Base-by-base conservation (phyloP, 1,139 yeast species). In the Tardiomyces depauwii region DNA sequence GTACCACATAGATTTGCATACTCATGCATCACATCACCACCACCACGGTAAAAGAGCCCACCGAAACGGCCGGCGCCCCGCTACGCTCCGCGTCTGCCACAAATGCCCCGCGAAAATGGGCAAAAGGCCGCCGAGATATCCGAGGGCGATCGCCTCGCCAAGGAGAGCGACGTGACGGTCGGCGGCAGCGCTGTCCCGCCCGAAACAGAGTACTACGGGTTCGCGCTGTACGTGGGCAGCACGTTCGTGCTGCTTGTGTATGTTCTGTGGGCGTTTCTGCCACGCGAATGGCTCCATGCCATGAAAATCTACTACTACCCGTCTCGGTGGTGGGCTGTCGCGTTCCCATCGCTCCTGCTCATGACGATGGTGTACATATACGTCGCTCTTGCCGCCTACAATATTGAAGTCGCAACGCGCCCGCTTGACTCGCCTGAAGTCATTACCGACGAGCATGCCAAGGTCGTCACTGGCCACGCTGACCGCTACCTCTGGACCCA, bases 301-400 rank as follows among this genome's bases (percentile, higher is more conserved):
- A 51, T 82, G 18, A 77, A 81, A 1, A 75, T 87, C 13, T 74
- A 77, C 54, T 87, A 85, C 62, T 83, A 80, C 54, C 95, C 95
- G 0, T 82, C 87, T 32, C 70, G 87, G 53, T 86, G 91, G 81
- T 87, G 96, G 96, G 81, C 91, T 1, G 59, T 82, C 44, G 85
- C 88, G 0, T 62, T 84, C 1, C 95, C 95, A 1, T 69, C 82
- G 2, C 82, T 76, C 55, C 70, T 81, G 9, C 66, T 89, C 39
- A 77, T 86, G 71, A 62, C 73, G 14, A 78, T 89, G 85, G 65
- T 80, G 10, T 87, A 78, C 58, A 74, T 74, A 0, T 89, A 88
- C 61, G 68, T 84, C 3, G 85, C 80, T 2, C 64, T 88, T 46
- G 80, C 81, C 0, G 63, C 79, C 42, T 86, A 82, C 68, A 85